phyloP scores from a whole-genome alignment of 164 flowering plant genomes.

The Akebia trifoliata region DNA sequence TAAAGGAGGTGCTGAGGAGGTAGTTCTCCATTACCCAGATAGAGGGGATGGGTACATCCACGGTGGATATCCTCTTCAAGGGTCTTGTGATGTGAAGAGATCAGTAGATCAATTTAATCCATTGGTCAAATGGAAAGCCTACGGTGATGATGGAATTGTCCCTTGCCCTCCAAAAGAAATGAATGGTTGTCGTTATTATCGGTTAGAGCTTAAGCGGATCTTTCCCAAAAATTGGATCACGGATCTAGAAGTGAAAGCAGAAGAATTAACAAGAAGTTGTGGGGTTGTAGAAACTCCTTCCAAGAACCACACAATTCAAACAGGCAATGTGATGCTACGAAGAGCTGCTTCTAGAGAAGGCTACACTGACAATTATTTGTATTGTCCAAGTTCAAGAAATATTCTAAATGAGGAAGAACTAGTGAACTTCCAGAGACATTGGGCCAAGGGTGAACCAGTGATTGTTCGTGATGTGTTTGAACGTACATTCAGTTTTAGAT shows the following conservation, averaged over 20 bases:
- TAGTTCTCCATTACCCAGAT: conserved; percentile 25
- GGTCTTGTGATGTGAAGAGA: conserved; percentile 7
- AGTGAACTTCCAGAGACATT: conserved; percentile 48
- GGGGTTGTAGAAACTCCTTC: conserved; percentile 1
- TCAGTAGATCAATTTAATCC: conserved; percentile 9
- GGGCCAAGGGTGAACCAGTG: conserved; percentile 77
- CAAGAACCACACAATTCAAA: conserved; percentile 1
- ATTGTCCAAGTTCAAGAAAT: conserved; percentile 45
- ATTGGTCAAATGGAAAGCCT: conserved; percentile 35
- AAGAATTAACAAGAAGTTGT: conserved; percentile 15
- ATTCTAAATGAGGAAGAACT: conserved; percentile 28
- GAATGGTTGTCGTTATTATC: conserved; percentile 66
- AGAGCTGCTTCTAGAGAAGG: conserved; percentile 49
- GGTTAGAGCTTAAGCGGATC: conserved; percentile 60
- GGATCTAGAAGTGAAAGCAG: conserved; percentile 37
- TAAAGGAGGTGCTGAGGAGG: conserved; percentile 28
- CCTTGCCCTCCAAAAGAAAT: conserved; percentile 58
- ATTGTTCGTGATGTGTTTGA: conserved; percentile 65
- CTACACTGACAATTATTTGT: conserved; percentile 53
- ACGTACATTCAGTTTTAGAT: conserved; percentile 57
- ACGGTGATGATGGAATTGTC: conserved; percentile 38
- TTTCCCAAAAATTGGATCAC: conserved; percentile 50
- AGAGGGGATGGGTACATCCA: conserved; percentile 59
- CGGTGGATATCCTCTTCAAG: conserved; percentile 53
- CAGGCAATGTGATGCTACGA: conserved; percentile 16